Evolutionary conservation across 352 stramenopile genomes (phyloP).

Genomic region (Phytophthora ohioensis): DNA sequence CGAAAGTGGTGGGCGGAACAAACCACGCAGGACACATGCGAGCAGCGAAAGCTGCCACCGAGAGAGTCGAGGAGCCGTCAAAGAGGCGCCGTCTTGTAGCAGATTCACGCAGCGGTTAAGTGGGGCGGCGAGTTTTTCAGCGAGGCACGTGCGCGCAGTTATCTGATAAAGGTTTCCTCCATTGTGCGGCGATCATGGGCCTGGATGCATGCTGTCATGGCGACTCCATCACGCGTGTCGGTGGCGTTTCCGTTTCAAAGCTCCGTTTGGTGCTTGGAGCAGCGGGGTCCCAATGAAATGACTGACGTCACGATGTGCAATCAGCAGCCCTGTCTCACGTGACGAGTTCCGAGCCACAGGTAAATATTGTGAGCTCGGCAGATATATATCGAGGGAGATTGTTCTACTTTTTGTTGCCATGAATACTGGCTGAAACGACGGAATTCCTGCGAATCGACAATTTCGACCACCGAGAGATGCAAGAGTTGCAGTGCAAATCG

Average conservation of each 20-base stretch:
- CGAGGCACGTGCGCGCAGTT: slow-evolving; percentile 1
- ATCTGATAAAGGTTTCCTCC: slow-evolving; percentile 30
- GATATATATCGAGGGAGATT: slow-evolving; percentile 1
- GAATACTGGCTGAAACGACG: slow-evolving; percentile 11
- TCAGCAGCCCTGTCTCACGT: slow-evolving; percentile 1
- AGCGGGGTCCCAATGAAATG: neutral
- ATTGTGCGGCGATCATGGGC: neutral
- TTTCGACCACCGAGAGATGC: slow-evolving; percentile 16
- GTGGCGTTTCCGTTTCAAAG: slow-evolving; percentile 29
- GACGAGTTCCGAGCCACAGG: slow-evolving; percentile 22
- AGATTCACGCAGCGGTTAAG: slow-evolving; percentile 17
- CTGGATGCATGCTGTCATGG: neutral
- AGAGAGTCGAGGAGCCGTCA: neutral
- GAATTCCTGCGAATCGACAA: slow-evolving; percentile 1
- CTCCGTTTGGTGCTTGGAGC: slow-evolving; percentile 9
- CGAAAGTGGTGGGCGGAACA: slow-evolving; percentile 15
- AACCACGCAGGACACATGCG: neutral
- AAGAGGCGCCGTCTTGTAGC: slow-evolving; percentile 4
- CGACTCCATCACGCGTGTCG: slow-evolving; percentile 13
- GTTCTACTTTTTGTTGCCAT: neutral
- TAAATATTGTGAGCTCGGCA: slow-evolving; percentile 22
- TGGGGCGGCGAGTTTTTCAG: slow-evolving; percentile 8
- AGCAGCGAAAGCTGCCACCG: neutral
- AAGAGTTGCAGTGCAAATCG: slow-evolving; percentile 21
- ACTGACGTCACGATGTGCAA: slow-evolving; percentile 23